A percentile compares a stretch with the other conserved stretches of the same genome.
These are phyloP conservation scores for Nemania sp. DNA, from an alignment of 2,329 filamentous ascomycete species.

Conservation along the genomic window DNA sequence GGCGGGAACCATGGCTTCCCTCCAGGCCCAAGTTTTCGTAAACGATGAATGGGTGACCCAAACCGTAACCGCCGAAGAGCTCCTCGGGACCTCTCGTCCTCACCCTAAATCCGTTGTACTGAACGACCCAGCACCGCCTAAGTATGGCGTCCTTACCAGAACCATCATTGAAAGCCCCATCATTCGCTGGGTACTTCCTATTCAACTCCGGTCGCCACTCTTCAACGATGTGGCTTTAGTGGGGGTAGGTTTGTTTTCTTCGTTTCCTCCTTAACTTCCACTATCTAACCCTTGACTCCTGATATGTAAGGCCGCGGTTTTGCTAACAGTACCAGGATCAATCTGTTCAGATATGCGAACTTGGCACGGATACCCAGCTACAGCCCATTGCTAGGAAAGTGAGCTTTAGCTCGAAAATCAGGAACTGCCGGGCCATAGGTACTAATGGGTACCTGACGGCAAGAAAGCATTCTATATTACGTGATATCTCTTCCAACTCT, in stretches of 20 bases:
- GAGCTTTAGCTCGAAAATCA: constrained; percentile 83
- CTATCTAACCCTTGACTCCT: too few species aligned
- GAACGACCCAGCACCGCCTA: constrained; percentile 58
- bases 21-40: constrained; percentile 67
- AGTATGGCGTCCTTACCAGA: constrained; percentile 79
- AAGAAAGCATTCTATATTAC: constrained; percentile 44
- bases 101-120: constrained; percentile 48
- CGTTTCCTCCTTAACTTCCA: background rate
- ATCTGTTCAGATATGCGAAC: constrained; percentile 83
- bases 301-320: background rate
- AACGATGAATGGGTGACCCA: constrained; percentile 69
- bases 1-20: constrained; percentile 54
- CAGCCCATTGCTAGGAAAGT: constrained; percentile 80
- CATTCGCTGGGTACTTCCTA: constrained; percentile 81
- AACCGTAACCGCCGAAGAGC: constrained; percentile 58
- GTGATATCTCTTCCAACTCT: constrained; percentile 32
- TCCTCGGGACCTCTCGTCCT: constrained; percentile 53
- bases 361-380: constrained; percentile 75
- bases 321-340: constrained; percentile 67
- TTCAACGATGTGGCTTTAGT: constrained; percentile 89
- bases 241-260: constrained; percentile 67
- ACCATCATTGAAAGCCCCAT: constrained; percentile 83
- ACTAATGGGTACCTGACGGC: constrained; percentile 56
- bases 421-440: constrained; percentile 82
- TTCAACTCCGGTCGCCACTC: constrained; percentile 75